These are phyloP conservation scores for Phytophthora vignae DNA, from an alignment of 352 stramenopile genomes.

Conservation along the genomic window DNA sequence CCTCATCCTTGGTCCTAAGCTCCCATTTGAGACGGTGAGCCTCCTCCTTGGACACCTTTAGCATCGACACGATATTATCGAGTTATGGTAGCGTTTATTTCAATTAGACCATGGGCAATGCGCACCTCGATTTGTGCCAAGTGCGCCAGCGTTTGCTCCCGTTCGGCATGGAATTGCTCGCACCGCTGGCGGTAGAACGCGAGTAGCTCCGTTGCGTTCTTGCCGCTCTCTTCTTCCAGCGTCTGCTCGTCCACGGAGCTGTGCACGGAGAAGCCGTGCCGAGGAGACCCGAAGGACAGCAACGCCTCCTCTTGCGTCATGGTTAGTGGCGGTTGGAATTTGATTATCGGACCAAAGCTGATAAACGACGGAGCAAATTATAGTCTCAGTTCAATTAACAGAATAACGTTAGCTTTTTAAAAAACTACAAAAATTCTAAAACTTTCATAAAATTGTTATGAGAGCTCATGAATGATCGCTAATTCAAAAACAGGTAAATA, in stretches of 20 bases:
- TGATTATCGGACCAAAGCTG: slow-evolving; percentile 12
- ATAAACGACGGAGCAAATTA: background rate
- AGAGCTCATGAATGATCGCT: too few species aligned
- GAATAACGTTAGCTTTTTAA: background rate
- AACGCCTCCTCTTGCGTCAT: slow-evolving; percentile 47
- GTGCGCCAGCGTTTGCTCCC: slow-evolving; percentile 56
- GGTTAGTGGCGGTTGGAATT: slow-evolving; percentile 5
- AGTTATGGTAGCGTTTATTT: slow-evolving; percentile 1
- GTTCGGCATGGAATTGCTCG: slow-evolving; percentile 72
- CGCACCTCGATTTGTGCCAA: slow-evolving; percentile 66
- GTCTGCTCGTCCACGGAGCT: slow-evolving; percentile 18
- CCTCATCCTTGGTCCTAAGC: slow-evolving; percentile 64
- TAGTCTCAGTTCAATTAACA: background rate
- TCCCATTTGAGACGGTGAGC: slow-evolving; percentile 80
- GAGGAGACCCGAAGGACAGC: slow-evolving; percentile 65
- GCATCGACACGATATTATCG: slow-evolving; percentile 2
- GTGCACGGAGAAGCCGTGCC: slow-evolving; percentile 42
- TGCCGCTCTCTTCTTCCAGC: slow-evolving; percentile 19
- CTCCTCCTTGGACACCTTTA: slow-evolving; percentile 80
- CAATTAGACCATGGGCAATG: background rate
- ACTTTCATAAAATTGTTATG: too few species aligned
- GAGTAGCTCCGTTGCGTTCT: slow-evolving; percentile 44
- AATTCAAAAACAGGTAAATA: too few species aligned
- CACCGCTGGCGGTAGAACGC: slow-evolving; percentile 74
- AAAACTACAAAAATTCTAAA: too few species aligned